Conservation (phyloP, 1,284 basidiomycete genomes). For the Earliella scabrosa region DNA sequence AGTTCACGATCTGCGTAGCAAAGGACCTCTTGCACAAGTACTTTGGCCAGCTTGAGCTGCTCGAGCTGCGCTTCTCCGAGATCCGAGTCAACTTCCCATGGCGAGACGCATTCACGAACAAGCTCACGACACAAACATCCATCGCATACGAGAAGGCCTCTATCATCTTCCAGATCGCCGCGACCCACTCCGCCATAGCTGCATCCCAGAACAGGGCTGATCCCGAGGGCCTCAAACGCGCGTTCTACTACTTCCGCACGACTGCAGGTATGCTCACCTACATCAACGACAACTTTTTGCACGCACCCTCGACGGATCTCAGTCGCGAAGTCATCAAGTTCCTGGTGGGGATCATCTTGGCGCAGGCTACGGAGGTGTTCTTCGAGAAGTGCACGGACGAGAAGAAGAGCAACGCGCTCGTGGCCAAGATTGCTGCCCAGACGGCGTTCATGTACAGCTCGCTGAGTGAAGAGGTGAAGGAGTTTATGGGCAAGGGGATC, state of each 20-base stretch:
- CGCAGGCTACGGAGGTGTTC: slow-evolving; percentile 96
- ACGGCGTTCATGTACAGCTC: slow-evolving; percentile 81
- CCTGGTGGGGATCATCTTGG: slow-evolving; percentile 83
- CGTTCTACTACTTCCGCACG: slow-evolving; percentile 92
- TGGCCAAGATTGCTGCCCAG: slow-evolving; percentile 88
- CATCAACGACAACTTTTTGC: slow-evolving; percentile 99
- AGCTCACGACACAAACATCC: slow-evolving; percentile 92
- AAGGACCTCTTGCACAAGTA: slow-evolving; percentile 98
- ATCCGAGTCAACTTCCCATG: slow-evolving; percentile 95
- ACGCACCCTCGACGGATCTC: slow-evolving; percentile 97
- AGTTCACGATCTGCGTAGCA: slow-evolving; percentile 46
- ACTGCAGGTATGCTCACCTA: slow-evolving; percentile 98
- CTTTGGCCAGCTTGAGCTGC: slow-evolving; percentile 97
- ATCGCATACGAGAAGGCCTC: slow-evolving; percentile 99
- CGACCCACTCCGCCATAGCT: slow-evolving; percentile 91
- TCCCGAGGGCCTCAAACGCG: slow-evolving; percentile 93
- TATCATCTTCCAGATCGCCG: slow-evolving; percentile 95
- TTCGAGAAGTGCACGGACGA: slow-evolving; percentile 94
- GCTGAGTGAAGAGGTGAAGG: slow-evolving; percentile 89
- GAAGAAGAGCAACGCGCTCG: slow-evolving; percentile 82
- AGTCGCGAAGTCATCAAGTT: slow-evolving; percentile 95
- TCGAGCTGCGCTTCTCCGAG: slow-evolving; percentile 96
- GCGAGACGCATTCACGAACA: slow-evolving; percentile 95
- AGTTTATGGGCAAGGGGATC: slow-evolving; percentile 94
- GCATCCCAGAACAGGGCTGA: slow-evolving; percentile 82